Evolutionary conservation across 2,329 filamentous ascomycete species (phyloP), one percentile per base, ranked within the genome.

Genomic region (Xylariomycetidae sp.): DNA sequence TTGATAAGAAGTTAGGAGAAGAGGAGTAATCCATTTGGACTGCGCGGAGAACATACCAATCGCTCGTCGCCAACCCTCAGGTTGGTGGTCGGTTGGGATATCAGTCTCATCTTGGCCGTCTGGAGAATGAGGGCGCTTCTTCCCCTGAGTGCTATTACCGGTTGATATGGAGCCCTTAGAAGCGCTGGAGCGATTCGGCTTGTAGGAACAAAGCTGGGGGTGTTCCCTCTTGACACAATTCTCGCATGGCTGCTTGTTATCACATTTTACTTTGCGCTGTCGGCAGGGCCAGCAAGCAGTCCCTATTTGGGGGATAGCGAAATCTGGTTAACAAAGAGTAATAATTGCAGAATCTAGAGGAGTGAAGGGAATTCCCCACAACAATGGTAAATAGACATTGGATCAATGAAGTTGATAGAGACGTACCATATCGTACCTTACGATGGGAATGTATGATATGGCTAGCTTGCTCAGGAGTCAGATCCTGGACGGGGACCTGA

Each of bases 371-470:
- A 8, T 23, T 23, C n/a, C n/a, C n/a, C n/a, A n/a, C n/a, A 23
- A 23, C 8, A 23, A 23, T 23, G 20, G 20, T 23, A 23, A 8
- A n/a, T n/a, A 23, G 20, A n/a, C 20, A 23, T 23, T 23, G 18
- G 25, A 19, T 11, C 11, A 13, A 30, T 15, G 26, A 11, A 23
- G 12, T 31, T 19, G 9, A 19, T 32, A 22, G 30, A 16, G 25
- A 64, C 75, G 55, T 67, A 81, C 77, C 78, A 58, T 82, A 82
- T 51, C 78, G 71, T 36, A 82, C 78, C 58, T 82, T 82, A 45
- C 78, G 74, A 54, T 82, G 78, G 33, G 77, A 81, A 54, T 82
- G 77, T 46, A 82, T 82, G 60, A 82, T 82, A 48, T 77, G 74
- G 53, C 66, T 82, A 44, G 77, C 78, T 59, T 82, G 77, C 55